Evolutionary conservation across 2,329 filamentous ascomycete species (phyloP).

Genomic region (Pseudopithomyces maydicus): DNA sequence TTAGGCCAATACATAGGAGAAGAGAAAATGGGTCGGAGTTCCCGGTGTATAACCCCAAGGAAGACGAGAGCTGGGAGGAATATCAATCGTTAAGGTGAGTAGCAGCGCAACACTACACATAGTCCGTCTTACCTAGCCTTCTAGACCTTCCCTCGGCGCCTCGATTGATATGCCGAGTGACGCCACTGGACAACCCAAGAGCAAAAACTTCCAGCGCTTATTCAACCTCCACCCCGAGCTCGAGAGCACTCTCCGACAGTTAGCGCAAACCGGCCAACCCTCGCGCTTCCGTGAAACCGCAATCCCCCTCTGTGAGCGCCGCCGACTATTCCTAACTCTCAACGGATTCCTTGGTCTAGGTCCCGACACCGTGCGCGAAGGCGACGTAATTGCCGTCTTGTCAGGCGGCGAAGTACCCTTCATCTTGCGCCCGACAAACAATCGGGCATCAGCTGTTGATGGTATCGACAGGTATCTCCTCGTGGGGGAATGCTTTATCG

Average conservation of each 20-base stretch:
- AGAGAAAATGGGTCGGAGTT: not conserved
- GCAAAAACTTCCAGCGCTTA: not conserved
- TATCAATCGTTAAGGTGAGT: too few relatives aligned
- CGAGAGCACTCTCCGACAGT: not conserved
- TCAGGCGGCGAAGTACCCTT: constrained; percentile 12
- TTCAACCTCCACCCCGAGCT: constrained; percentile 5
- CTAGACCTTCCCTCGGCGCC: too few relatives aligned
- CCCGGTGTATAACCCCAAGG: not conserved
- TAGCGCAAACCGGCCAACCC: not conserved
- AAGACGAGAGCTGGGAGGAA: not conserved
- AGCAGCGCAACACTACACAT: too few relatives aligned
- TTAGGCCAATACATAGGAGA: not conserved
- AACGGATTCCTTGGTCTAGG: constrained; percentile 13
- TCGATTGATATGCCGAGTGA: not conserved
- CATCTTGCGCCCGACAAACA: constrained; percentile 6
- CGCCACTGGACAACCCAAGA: not conserved
- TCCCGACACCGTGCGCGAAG: constrained; percentile 7
- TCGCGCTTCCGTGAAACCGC: constrained; percentile 4
- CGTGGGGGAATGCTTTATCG: constrained; percentile 11
- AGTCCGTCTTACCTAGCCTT: too few relatives aligned
- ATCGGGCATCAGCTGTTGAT: not conserved
- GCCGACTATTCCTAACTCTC: constrained; percentile 10
- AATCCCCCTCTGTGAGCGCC: constrained; percentile 1
- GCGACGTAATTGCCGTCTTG: constrained; percentile 8
- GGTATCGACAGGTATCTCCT: constrained; percentile 6